These are phyloP conservation scores for Diaporthe ampelina DNA, from an alignment of 2,329 filamentous ascomycete species.

Conservation along the genomic window DNA sequence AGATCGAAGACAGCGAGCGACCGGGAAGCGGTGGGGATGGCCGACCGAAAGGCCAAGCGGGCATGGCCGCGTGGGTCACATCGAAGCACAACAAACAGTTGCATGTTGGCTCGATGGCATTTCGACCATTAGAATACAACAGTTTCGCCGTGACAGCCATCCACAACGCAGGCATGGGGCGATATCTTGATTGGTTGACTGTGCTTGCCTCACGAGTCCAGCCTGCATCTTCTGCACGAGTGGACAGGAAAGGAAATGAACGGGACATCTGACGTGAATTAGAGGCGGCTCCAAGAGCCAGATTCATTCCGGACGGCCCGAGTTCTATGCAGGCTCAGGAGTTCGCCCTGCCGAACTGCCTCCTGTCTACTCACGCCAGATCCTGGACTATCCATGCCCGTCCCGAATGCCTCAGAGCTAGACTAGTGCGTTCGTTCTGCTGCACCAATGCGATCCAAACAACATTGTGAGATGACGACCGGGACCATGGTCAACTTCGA, in stretches of 20 bases:
- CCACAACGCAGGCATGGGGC: constrained; percentile 8
- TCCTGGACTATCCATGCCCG: constrained; percentile 2
- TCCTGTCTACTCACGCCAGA: constrained; percentile 1
- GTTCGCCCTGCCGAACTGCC: constrained; percentile 20
- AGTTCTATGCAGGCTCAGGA: constrained; percentile 12
- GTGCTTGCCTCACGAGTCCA: not conserved
- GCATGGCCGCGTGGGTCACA: not conserved
- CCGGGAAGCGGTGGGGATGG: not conserved
- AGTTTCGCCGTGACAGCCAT: not conserved
- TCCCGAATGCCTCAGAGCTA: constrained; percentile 4
- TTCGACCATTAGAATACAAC: constrained; percentile 8
- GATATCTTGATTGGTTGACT: constrained; percentile 14
- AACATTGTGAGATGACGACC: not conserved
- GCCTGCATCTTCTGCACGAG: constrained; percentile 28
- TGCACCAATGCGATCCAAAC: constrained; percentile 12
- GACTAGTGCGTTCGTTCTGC: constrained; percentile 16
- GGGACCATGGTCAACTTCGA: not conserved
- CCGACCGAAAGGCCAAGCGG: not conserved
- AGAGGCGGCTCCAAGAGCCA: constrained; percentile 17
- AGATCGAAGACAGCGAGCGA: not conserved
- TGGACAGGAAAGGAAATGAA: constrained; percentile 9
- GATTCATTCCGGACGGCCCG: constrained; percentile 30
- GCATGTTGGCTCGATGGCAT: not conserved
- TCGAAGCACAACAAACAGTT: constrained; percentile 21
- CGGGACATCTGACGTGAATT: constrained; percentile 20